These are phyloP conservation scores for Rhodosorus marinus DNA, from an alignment of 23 red algal species.

Conservation along the genomic window DNA sequence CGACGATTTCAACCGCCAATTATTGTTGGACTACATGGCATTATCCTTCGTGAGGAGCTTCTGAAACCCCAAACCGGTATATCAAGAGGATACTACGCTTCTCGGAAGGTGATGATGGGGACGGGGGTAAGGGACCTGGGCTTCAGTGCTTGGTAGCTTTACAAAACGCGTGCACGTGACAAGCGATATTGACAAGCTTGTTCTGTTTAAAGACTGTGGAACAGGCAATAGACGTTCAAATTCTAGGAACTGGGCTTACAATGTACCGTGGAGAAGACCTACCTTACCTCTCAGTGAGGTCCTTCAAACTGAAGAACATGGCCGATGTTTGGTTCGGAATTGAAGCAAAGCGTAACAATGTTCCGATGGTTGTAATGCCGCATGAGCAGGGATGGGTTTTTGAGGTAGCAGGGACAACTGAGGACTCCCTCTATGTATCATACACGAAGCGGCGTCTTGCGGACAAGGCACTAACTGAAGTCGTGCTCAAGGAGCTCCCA, in stretches of 20 bases:
- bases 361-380: constrained; percentile 47
- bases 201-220: constrained; percentile 6
- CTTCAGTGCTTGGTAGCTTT: too few relatives aligned
- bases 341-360: constrained; percentile 6
- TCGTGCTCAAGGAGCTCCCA: too few relatives aligned
- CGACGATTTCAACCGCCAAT: constrained; percentile 5
- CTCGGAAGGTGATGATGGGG: constrained; percentile 45
- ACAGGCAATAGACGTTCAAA: constrained; percentile 23
- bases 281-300: constrained; percentile 10
- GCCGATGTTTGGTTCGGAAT: constrained; percentile 67
- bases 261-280: constrained; percentile 19
- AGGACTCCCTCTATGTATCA: constrained; percentile 47
- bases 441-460: too few relatives aligned
- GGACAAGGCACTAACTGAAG: too few relatives aligned
- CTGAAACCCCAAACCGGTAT: neutral
- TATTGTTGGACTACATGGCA: constrained; percentile 41
- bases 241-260: constrained; percentile 51
- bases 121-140: too few relatives aligned
- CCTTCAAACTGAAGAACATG: constrained; percentile 48
- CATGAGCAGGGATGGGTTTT: constrained; percentile 35
- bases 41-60: constrained; percentile 18
- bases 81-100: constrained; percentile 42
- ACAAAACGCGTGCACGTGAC: too few relatives aligned
- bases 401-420: constrained; percentile 55
- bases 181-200: too few relatives aligned